Conservation (phyloP, 768 basidiomycete species). For the Tricholoma bakamatsutake region DNA sequence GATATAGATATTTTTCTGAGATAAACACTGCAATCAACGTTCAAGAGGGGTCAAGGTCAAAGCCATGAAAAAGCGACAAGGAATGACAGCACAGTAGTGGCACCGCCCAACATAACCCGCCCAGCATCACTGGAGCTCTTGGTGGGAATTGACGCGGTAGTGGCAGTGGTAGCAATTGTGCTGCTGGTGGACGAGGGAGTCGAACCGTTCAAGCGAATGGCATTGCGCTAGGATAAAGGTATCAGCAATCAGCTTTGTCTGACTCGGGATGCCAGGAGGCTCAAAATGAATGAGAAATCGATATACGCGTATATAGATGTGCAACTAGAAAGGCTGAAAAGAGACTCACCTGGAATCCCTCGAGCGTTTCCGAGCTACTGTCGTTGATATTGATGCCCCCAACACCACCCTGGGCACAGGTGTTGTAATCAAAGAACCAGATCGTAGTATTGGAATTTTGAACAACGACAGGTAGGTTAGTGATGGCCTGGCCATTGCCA, state of each 20-base stretch:
- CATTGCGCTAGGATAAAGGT: conserved; percentile 41
- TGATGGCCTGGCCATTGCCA: conserved; percentile 39
- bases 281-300: too few relatives aligned
- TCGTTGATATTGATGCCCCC: conserved; percentile 55
- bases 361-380: conserved; percentile 34
- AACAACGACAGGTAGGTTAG: conserved; percentile 41
- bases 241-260: neutral
- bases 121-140: conserved; percentile 6
- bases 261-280: neutral
- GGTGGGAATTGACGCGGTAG: conserved; percentile 6
- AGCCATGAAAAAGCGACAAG: neutral
- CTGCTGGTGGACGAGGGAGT: neutral
- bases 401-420: conserved; percentile 52
- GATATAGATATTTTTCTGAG: neutral
- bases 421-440: conserved; percentile 57
- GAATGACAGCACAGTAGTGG: neutral
- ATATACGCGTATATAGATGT: neutral
- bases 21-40: neutral
- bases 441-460: conserved; percentile 38
- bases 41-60: neutral
- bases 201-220: conserved; percentile 51
- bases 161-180: neutral
- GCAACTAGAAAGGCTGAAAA: neutral
- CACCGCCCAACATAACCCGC: neutral
- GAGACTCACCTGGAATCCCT: conserved; percentile 39